Base-by-base conservation (phyloP, 768 basidiomycete species). In the Pisolithus tinctorius region DNA sequence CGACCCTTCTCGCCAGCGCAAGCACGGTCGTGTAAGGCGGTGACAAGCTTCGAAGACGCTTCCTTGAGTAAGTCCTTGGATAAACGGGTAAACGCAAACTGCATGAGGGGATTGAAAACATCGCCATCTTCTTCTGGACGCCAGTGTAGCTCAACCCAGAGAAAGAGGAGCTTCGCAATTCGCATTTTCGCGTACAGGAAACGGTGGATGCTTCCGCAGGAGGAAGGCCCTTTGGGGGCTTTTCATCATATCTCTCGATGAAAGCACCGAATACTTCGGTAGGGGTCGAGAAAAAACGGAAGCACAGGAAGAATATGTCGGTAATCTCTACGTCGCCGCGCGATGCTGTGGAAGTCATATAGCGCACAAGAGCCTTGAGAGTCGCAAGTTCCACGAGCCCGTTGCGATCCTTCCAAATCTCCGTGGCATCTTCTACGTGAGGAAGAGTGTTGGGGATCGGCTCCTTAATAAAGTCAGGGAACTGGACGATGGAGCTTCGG, bases 141-240 rank as follows among this genome's bases (percentile, higher is more conserved):
- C 86, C 87, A 91, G 60, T 86, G 77, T 36, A 72, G 66, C 51
- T 83, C 77, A n/a, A 88, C 71, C 88, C 88, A 91, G n/a, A 75
- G 69, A 57, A 80, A 75, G 50, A 89, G 58, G 23, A 83, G 58
- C 59, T 80, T 80, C 43, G 76, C 78, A 16, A 88, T 73, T n/a
- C 81, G 73, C 48, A 81, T 66, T 47, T 80, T 81, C 34, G 82
- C 70, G 13, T 75, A 74, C 27, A 72, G 66, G 74, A 71, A 52
- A 80, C 74, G 25, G 69, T 59, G 56, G 68, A 59, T 52, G 60
- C 70, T 64, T 78, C 49, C 63, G 61, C 48, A 50, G 56, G 60
- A 14, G 48, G 64, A 57, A 45, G 61, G 51, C 25, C 55, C 45
- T 3, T 53, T 31, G 13, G 16, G 45, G 47, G 30, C 30, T 25